Conservation (phyloP, 2,329 filamentous ascomycete species). For the Cephalotrichum gorgonifer region DNA sequence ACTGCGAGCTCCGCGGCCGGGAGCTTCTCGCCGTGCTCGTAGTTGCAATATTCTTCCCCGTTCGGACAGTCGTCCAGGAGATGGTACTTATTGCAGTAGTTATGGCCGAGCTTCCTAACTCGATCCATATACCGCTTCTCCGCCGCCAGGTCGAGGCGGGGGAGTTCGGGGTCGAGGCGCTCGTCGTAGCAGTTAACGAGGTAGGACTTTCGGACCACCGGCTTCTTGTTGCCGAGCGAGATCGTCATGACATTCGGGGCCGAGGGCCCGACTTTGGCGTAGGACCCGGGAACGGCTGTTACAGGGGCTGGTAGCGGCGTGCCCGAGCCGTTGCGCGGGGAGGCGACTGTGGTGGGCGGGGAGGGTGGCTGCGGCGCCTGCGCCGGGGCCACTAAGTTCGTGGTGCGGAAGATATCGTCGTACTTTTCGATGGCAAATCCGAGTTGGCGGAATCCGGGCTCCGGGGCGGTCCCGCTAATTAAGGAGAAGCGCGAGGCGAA, state of each 20-base stretch:
- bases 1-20: conserved; percentile 9
- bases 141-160: conserved; percentile 10
- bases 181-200: conserved; percentile 18
- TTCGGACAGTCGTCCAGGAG: conserved; percentile 10
- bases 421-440: conserved; percentile 16
- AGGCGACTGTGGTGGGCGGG: background rate
- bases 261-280: background rate
- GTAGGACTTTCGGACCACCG: conserved; percentile 12
- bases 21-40: conserved; percentile 12
- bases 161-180: conserved; percentile 19
- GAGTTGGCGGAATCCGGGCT: conserved; percentile 19
- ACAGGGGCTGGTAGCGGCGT: background rate
- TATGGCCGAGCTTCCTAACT: conserved; percentile 7
- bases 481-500: conserved; percentile 18
- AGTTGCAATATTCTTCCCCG: conserved; percentile 10
- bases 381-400: conserved; percentile 3
- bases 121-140: conserved; percentile 12
- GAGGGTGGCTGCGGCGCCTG: background rate
- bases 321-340: background rate
- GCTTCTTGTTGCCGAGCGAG: conserved; percentile 17
- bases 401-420: conserved; percentile 17
- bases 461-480: conserved; percentile 18
- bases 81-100: conserved; percentile 14
- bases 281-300: background rate
- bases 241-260: conserved; percentile 11